Conservation (phyloP, 306 rosid species). For the Inga oerstediana region DNA sequence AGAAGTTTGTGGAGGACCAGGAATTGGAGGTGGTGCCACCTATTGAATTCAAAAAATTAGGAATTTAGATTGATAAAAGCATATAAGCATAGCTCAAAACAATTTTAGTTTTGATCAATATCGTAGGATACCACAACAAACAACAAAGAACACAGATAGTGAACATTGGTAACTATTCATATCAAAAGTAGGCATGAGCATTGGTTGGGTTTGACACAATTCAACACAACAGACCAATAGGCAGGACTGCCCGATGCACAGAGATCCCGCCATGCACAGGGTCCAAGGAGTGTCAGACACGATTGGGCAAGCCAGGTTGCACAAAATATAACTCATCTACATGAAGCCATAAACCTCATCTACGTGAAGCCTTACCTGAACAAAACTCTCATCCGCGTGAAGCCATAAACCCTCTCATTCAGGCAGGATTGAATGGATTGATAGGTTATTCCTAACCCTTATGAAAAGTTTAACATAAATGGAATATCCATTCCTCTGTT, state of each 20-base stretch:
- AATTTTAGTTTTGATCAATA: not conserved
- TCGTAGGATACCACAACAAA: conserved; percentile 16
- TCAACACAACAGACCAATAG: not conserved
- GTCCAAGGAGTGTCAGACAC: not conserved
- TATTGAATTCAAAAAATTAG: conserved; percentile 44
- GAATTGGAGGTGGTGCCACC: conserved; percentile 63
- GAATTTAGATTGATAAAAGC: conserved; percentile 26
- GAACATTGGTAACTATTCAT: conserved; percentile 5
- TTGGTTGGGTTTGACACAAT: not conserved
- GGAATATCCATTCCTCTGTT: conserved; percentile 18
- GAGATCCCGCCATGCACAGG: not conserved
- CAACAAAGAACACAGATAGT: conserved; percentile 2
- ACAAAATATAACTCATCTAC: not conserved
- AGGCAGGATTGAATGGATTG: not conserved
- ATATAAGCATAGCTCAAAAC: conserved; percentile 18
- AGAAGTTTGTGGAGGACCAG: conserved; percentile 74
- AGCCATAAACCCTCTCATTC: not conserved
- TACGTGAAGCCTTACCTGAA: not conserved
- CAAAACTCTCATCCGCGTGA: not conserved
- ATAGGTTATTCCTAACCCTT: not conserved
- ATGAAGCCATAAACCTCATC: not conserved
- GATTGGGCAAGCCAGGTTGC: not conserved
- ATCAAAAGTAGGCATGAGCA: not conserved
- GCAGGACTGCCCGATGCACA: not conserved
- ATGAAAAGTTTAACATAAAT: not conserved